Percentiles rank a stretch among this genome's conserved stretches.
These are phyloP conservation scores for Scenedesmus sp. DNA, from an alignment of 163 green algal genomes.

Conservation along the genomic window DNA sequence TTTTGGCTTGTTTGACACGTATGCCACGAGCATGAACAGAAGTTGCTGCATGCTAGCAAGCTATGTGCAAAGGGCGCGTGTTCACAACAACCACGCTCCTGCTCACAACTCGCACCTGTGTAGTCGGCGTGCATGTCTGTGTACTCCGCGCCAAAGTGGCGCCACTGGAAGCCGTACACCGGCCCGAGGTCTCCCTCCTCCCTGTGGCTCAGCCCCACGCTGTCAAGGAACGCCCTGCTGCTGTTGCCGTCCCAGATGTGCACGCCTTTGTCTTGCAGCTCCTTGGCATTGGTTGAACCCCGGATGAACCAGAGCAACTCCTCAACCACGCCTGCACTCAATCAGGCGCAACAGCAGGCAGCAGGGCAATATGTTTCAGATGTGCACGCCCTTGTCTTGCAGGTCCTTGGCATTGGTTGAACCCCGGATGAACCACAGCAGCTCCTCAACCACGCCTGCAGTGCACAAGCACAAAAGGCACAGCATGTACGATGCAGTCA, in stretches of 20 bases:
- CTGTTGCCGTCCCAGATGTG: conserved; percentile 99
- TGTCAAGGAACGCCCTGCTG: conserved; percentile 92
- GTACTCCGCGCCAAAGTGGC: conserved; percentile 99
- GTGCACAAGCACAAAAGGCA: no score
- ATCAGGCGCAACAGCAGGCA: no score
- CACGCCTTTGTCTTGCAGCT: conserved; percentile 89
- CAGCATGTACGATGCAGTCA: not conserved
- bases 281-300: conserved; percentile 89
- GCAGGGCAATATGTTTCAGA: conserved; percentile 87
- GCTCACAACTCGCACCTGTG: conserved; percentile 57
- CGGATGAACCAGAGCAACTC: conserved; percentile 99
- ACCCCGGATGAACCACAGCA: conserved; percentile 99
- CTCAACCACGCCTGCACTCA: conserved; percentile 90
- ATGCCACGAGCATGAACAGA: not conserved
- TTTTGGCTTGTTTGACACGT: not conserved
- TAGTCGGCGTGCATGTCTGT: conserved; percentile 97
- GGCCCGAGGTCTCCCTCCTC: conserved; percentile 97
- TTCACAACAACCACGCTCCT: no score
- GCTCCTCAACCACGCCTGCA: conserved; percentile 96
- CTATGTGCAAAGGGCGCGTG: not conserved
- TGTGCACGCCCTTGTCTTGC: conserved; percentile 89
- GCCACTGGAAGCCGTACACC: conserved; percentile 99
- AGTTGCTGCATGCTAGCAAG: not conserved
- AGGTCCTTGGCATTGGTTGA: conserved; percentile 90
- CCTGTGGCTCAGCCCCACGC: conserved; percentile 78